Evolutionary conservation across 2,329 filamentous ascomycete genomes (phyloP), one percentile per base, ranked within the genome.

Genomic region (Corynespora cassiicola): DNA sequence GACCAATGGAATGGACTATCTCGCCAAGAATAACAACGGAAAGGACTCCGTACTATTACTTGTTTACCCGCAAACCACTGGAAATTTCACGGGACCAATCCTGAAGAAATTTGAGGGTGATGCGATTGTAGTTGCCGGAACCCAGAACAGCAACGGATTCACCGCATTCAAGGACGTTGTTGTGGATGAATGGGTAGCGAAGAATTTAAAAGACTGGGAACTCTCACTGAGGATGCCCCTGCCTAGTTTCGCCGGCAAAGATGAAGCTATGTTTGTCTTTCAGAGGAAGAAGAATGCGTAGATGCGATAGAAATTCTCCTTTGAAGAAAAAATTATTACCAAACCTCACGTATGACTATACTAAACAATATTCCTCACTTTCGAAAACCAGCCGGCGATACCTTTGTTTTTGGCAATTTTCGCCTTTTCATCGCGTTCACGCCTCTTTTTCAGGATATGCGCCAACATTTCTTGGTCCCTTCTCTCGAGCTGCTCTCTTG

Each of bases 191-290:
- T 90, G 82, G 72, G 82, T 89, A 70, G 76, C 68, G 43, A 69
- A 63, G 31, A 78, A 85, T 57, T 75, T 80, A 56, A 62, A 58
- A 17, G 73, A 71, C 2, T 90, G 83, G 78, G 74, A 76, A 32
- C 78, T 79, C 63, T 73, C 80, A 2, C 75, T 80, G 10, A 83
- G 86, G 69, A 74, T 89, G 45, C 77, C 86, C 4, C 63, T 90
- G 58, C 86, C 86, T 15, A 88, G 84, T 62, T 90, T 90, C 66
- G 81, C 85, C 3, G 86, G 84, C 18, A 90, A 90, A 64, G 87
- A 90, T 54, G 86, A 90, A 68, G 86, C 82, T 0, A 57, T 90
- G 38, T 90, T 84, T 65, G 76, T 88, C 14, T 89, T 86, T 36
- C 61, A 69, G 52, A 66, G 65, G 41, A 65, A 45, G 41, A 54